Conservation (phyloP, 2,329 filamentous ascomycete species). For the Neonectria magnoliae region DNA sequence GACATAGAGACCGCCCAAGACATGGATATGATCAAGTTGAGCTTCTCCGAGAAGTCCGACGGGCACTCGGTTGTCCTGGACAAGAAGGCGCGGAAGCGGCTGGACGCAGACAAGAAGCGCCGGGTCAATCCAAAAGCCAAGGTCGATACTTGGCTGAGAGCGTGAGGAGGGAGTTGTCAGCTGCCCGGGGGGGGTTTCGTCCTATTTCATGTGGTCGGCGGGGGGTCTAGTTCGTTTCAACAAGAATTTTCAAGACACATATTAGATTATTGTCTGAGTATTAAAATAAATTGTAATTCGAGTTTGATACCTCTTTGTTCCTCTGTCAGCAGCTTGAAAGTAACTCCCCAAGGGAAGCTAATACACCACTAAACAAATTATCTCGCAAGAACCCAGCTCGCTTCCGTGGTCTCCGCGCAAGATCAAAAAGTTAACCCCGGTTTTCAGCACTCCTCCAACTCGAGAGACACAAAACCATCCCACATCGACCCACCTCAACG, state of each 20-base stretch:
- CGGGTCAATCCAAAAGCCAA: slow-evolving; percentile 32
- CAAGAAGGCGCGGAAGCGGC: slow-evolving; percentile 30
- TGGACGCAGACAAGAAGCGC: slow-evolving; percentile 31
- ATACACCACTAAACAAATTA: neutral
- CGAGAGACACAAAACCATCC: neutral
- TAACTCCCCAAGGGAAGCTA: neutral
- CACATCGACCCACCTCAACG: neutral
- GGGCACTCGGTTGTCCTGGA: slow-evolving; percentile 20
- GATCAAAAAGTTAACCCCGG: neutral
- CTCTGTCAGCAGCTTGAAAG: neutral
- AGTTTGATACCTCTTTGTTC: neutral
- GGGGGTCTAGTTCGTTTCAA: neutral
- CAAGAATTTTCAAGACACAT: neutral
- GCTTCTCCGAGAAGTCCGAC: slow-evolving; percentile 7
- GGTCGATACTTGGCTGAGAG: slow-evolving; percentile 35
- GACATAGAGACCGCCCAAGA: slow-evolving; percentile 5
- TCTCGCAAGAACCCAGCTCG: neutral
- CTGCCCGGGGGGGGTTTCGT: neutral
- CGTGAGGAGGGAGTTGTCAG: slow-evolving; percentile 11
- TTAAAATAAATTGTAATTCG: neutral
- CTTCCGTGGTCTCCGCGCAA: neutral
- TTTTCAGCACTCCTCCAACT: neutral
- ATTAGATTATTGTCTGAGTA: neutral
- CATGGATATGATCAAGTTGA: slow-evolving; percentile 22
- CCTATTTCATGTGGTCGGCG: neutral